Conservation (phyloP, 2,329 filamentous ascomycete species). For the Didymella glomerata region DNA sequence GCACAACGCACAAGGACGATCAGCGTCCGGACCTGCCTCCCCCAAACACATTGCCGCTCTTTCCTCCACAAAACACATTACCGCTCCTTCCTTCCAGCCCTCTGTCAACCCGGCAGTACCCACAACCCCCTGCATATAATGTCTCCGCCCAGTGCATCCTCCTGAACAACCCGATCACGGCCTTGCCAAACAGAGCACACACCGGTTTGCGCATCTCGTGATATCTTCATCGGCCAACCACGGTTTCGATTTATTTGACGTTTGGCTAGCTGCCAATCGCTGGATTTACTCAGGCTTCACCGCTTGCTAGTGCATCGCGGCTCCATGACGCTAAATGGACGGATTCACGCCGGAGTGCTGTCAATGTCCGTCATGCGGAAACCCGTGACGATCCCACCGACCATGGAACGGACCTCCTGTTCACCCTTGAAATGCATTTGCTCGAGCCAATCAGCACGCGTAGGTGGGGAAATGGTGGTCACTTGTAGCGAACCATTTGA, state of each 20-base stretch:
- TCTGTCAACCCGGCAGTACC: background rate
- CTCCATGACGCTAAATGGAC: conserved; percentile 9
- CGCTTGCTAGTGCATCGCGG: conserved; percentile 16
- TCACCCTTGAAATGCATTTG: conserved; percentile 7
- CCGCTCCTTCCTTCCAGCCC: background rate
- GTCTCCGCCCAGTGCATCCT: conserved; percentile 1
- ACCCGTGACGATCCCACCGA: conserved; percentile 10
- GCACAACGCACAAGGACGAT: conserved; percentile 15
- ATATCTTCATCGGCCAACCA: conserved; percentile 8
- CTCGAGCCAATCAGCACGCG: background rate
- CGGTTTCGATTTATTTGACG: conserved; percentile 10
- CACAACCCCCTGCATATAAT: conserved; percentile 7
- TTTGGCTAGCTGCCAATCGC: conserved; percentile 18
- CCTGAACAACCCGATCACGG: conserved; percentile 9
- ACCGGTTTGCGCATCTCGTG: conserved; percentile 13
- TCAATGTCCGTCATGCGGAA: conserved; percentile 20
- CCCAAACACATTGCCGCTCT: conserved; percentile 1
- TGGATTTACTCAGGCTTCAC: conserved; percentile 11
- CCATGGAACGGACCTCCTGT: conserved; percentile 20
- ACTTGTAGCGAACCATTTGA: background rate
- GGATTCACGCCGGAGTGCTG: conserved; percentile 15
- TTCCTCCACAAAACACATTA: background rate
- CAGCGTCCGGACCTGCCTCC: conserved; percentile 13
- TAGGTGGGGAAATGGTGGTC: background rate
- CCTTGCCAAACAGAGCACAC: conserved; percentile 12